A percentile compares a stretch with the other conserved stretches of the same genome.
Conservation (phyloP, 1,284 basidiomycete species). For the Phenoliferia sp. region DNA sequence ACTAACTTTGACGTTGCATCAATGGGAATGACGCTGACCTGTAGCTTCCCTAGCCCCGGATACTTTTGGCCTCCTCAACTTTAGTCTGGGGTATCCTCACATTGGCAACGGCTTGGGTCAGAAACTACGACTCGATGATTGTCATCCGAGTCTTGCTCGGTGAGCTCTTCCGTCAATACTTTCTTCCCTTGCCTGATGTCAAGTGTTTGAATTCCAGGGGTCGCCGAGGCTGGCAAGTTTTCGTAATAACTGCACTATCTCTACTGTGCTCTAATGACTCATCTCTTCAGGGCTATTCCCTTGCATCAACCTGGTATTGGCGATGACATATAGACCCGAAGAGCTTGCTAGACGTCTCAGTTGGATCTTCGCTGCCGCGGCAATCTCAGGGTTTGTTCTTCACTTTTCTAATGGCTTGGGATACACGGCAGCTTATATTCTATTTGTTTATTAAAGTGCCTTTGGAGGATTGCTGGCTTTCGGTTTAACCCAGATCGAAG, state of each 20-base stretch:
- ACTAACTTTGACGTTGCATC: too few species aligned
- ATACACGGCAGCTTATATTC: too few species aligned
- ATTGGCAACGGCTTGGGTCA: conserved; percentile 15
- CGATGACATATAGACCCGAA: conserved; percentile 33
- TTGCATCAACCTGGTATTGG: conserved; percentile 26
- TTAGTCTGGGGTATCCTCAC: conserved; percentile 11
- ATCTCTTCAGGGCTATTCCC: conserved; percentile 28
- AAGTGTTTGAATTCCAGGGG: background rate
- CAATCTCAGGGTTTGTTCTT: conserved; percentile 13
- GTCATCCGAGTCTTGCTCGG: conserved; percentile 15
- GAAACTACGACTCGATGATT: conserved; percentile 9
- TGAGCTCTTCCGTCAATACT: too few species aligned
- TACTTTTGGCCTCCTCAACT: background rate
- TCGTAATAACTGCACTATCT: background rate
- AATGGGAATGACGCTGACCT: background rate
- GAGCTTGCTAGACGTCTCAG: conserved; percentile 36
- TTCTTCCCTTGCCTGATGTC: too few species aligned
- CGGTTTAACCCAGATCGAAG: conserved; percentile 20
- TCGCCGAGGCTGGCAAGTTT: background rate
- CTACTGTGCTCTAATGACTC: background rate
- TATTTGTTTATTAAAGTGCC: conserved; percentile 11
- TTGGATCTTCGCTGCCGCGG: conserved; percentile 38
- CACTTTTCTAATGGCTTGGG: too few species aligned
- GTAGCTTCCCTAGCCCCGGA: background rate
- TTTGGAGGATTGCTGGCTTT: conserved; percentile 39